Conservation (phyloP, 2,329 filamentous ascomycete genomes). For the Xenosphaeropsis pyriputrescens region DNA sequence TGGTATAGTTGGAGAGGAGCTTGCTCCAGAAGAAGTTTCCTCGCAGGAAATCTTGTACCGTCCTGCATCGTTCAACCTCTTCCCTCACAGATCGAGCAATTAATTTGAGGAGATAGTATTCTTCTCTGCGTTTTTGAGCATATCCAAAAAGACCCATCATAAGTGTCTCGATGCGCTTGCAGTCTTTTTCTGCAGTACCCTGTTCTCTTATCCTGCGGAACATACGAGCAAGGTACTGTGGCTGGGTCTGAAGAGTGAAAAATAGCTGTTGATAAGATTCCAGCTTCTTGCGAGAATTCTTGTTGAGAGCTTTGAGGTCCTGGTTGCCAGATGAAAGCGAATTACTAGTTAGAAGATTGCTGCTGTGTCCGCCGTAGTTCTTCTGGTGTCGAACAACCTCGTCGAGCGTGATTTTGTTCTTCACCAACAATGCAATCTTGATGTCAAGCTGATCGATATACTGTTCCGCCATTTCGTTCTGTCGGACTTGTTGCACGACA, state of each 20-base stretch:
- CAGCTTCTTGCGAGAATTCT: constrained; percentile 86
- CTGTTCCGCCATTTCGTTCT: constrained; percentile 93
- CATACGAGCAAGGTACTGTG: constrained; percentile 80
- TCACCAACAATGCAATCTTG: constrained; percentile 94
- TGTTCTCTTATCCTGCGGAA: constrained; percentile 76
- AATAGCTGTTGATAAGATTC: constrained; percentile 97
- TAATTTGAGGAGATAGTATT: constrained; percentile 90
- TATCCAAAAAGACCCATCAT: constrained; percentile 97
- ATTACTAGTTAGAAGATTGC: constrained; percentile 74
- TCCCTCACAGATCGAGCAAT: constrained; percentile 72
- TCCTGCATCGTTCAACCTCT: constrained; percentile 61
- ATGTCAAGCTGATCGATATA: constrained; percentile 98
- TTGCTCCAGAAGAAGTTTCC: constrained; percentile 91
- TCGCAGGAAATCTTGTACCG: constrained; percentile 72
- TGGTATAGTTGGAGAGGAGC: constrained; percentile 72
- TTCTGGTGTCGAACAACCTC: constrained; percentile 95
- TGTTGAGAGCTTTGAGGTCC: constrained; percentile 93
- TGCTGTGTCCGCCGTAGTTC: constrained; percentile 83
- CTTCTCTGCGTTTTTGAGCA: constrained; percentile 89
- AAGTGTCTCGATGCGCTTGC: constrained; percentile 79
- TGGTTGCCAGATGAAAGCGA: constrained; percentile 81
- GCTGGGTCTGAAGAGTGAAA: constrained; percentile 92
- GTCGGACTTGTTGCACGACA: constrained; percentile 90
- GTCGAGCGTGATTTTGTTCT: constrained; percentile 98
- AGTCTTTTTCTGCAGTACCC: constrained; percentile 79